Base-by-base conservation (phyloP, 352 stramenopile species). In the Globisporangium middletonii region DNA sequence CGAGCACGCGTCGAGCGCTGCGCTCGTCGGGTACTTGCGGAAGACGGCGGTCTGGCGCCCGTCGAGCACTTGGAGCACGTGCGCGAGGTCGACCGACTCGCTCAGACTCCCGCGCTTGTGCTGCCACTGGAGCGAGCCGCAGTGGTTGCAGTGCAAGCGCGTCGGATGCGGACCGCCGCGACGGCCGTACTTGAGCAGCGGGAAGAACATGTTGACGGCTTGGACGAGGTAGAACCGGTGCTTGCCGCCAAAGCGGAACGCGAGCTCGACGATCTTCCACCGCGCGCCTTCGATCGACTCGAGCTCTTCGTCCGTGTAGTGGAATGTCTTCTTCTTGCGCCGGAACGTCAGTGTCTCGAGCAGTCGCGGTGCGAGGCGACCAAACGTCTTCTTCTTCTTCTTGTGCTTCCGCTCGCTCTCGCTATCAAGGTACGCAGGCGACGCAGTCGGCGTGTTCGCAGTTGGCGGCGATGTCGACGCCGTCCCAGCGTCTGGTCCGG, bases 191-290 rank as follows among this genome's bases (percentile, higher is more conserved):
- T 94, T 94, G 37, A 79, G 62, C 45, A 94, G 52, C 19, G 82
- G 80, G 57, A 82, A 85, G 55, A 94, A 92, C 79, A 90, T 92
- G 55, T 94, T 94, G 51, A 94, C 72, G 9, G 84, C 82, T 50
- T 94, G 80, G n/a, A 92, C 84, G 53, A 94, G 60, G 54, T 94
- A 92, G 54, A 83, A 86, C 0, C 84, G 79, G 50, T 94, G 82
- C 57, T 92, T 87, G 53, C 84, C 84, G 26, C 84, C 84, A 55
- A 92, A 94, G 42, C 84, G 84, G 57, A 90, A 92, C 8, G 84
- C 84, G 16, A 94, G 68, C 61, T 94, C 82, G 28, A 92, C 80
- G 38, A 92, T 92, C 60, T 92, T 94, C 84, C 84, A 94, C 28
- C 84, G 69, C 28, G 83, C 82, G 37, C 81, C 82, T 72, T 92